These are phyloP conservation scores for Closterium sp. DNA, from an alignment of 139 green algal species.

Conservation along the genomic window DNA sequence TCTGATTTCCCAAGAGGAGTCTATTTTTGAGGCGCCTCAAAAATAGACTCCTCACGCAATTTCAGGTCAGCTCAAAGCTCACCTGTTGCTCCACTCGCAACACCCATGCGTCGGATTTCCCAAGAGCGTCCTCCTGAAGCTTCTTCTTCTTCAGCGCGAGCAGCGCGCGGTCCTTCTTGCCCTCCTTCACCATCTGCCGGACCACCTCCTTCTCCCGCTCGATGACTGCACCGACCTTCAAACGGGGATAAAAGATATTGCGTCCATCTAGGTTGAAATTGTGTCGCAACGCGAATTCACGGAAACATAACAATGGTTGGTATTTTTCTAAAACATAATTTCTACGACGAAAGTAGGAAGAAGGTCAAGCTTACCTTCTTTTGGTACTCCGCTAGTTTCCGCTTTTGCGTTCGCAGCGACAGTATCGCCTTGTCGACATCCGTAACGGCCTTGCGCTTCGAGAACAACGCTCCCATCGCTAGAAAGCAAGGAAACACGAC, in stretches of 20 bases:
- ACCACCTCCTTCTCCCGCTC: constrained; percentile 48
- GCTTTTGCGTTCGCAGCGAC: constrained; percentile 49
- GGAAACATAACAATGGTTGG: no score
- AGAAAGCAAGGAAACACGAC: background rate
- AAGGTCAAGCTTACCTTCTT: constrained; percentile 43
- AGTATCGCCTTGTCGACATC: constrained; percentile 52
- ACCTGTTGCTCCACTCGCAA: constrained; percentile 52
- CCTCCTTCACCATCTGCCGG: constrained; percentile 44
- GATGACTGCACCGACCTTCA: constrained; percentile 53
- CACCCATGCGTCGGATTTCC: constrained; percentile 51
- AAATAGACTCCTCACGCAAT: no score
- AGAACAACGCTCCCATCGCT: constrained; percentile 48
- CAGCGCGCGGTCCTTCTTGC: constrained; percentile 55
- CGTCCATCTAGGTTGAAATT: background rate
- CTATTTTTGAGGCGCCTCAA: no score
- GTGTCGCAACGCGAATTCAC: background rate
- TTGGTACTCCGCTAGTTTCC: constrained; percentile 55
- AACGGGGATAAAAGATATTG: background rate
- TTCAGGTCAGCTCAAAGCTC: background rate
- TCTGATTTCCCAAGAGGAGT: background rate
- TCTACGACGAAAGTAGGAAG: no score
- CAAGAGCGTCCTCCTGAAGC: constrained; percentile 47
- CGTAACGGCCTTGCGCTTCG: constrained; percentile 26
- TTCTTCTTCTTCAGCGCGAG: constrained; percentile 55
- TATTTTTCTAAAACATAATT: no score